A percentile compares a stretch with the other conserved stretches of the same genome.
Conservation (phyloP, 139 green algal species). For the Eudorina sp. region DNA sequence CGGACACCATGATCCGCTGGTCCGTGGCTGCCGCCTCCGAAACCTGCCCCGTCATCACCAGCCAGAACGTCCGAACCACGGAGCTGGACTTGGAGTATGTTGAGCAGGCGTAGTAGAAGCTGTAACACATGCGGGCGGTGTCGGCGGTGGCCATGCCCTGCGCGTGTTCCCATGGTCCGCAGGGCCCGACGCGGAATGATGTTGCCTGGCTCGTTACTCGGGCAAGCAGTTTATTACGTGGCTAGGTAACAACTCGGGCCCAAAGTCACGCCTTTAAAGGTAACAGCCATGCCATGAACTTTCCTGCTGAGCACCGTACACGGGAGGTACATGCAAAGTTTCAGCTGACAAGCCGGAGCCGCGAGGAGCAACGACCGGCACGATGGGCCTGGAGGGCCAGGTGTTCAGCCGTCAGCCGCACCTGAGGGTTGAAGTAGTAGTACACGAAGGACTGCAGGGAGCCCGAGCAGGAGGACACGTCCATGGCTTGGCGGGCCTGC, state of each 20-base stretch:
- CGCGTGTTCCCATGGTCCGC: too few relatives aligned
- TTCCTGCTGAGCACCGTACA: too few relatives aligned
- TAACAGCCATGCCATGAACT: too few relatives aligned
- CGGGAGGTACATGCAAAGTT: too few relatives aligned
- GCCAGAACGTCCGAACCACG: conserved; percentile 43
- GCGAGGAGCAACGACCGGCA: too few relatives aligned
- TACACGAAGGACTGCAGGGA: conserved; percentile 53
- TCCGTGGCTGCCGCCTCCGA: conserved; percentile 22
- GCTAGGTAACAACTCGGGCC: too few relatives aligned
- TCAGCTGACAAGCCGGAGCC: too few relatives aligned
- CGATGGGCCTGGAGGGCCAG: too few relatives aligned
- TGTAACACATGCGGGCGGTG: conserved; percentile 29
- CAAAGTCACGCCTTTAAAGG: too few relatives aligned
- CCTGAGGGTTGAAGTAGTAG: conserved; percentile 53
- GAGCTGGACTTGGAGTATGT: conserved; percentile 26
- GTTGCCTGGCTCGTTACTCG: too few relatives aligned
- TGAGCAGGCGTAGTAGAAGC: conserved; percentile 42
- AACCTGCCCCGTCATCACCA: conserved; percentile 42
- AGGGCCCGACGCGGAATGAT: too few relatives aligned
- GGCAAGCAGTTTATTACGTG: too few relatives aligned
- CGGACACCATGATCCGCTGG: conserved; percentile 39
- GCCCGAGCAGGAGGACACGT: not conserved
- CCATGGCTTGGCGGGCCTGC: conserved; percentile 36
- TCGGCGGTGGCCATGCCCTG: conserved; percentile 29
- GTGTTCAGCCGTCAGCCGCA: not conserved